phyloP scores from a whole-genome alignment of 148 eudicot genomes.

The Oxyria digyna region DNA sequence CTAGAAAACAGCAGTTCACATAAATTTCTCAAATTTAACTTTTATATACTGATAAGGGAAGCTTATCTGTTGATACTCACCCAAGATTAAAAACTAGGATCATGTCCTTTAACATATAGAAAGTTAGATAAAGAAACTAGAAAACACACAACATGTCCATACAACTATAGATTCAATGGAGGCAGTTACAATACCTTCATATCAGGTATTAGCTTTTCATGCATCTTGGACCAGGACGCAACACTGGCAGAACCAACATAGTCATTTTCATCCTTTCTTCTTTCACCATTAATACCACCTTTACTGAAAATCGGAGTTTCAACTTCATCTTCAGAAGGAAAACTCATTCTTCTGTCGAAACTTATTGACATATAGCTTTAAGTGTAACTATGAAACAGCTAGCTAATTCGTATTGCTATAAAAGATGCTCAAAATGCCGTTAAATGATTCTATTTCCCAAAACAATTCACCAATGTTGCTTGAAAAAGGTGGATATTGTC shows the following conservation, averaged over 20 bases:
- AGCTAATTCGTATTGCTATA: not conserved
- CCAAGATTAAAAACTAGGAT: not conserved
- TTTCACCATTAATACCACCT: not conserved
- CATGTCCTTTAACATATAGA: not conserved
- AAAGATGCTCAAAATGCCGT: not conserved
- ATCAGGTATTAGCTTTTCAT: not conserved
- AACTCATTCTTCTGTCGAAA: slow-evolving; percentile 30
- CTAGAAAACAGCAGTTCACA: not conserved
- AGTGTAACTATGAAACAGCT: not conserved
- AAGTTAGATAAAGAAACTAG: not conserved
- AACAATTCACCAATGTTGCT: not conserved
- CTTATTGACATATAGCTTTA: not conserved
- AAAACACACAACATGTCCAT: not conserved
- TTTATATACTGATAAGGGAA: not conserved
- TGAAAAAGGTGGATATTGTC: not conserved
- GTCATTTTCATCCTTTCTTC: not conserved
- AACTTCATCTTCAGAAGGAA: slow-evolving; percentile 59
- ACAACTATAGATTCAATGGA: not conserved
- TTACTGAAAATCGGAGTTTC: slow-evolving; percentile 45
- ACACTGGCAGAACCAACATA: not conserved
- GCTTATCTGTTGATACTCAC: not conserved
- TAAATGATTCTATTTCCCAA: not conserved
- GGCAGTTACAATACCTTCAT: not conserved
- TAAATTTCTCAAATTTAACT: not conserved
- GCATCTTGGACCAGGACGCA: slow-evolving; percentile 1